phyloP scores from a whole-genome alignment of 495 filamentous ascomycete genomes.

The Trichoderma orchidacearum region DNA sequence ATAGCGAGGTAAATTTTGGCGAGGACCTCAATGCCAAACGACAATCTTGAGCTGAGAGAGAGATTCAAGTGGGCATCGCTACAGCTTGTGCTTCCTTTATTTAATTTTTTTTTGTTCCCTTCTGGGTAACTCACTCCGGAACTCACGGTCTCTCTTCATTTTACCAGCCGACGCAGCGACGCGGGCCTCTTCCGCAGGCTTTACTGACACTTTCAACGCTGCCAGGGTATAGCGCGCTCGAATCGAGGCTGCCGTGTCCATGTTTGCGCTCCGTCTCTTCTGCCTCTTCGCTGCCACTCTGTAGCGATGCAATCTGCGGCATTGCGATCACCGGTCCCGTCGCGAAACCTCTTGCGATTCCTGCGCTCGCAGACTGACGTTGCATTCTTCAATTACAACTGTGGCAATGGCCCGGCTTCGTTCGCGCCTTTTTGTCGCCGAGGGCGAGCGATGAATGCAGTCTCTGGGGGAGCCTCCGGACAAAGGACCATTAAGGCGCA shows the following conservation, averaged over 20 bases:
- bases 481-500: background rate
- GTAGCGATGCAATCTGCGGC: background rate
- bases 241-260: too few species aligned
- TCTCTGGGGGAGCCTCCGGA: background rate
- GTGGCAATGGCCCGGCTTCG: slow-evolving; percentile 15
- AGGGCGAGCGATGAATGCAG: background rate
- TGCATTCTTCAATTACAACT: slow-evolving; percentile 28
- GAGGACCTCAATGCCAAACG: background rate
- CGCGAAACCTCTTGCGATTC: slow-evolving; percentile 44
- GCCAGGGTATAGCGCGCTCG: too few species aligned
- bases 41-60: background rate
- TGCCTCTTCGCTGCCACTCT: background rate
- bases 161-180: too few species aligned
- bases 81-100: too few species aligned
- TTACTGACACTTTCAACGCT: too few species aligned
- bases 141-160: too few species aligned
- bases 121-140: too few species aligned
- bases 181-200: too few species aligned
- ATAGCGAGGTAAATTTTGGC: background rate
- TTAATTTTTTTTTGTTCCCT: too few species aligned
- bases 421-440: too few species aligned
- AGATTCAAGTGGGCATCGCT: background rate
- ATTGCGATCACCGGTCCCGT: slow-evolving; percentile 30
- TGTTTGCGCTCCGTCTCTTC: background rate
- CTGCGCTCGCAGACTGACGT: slow-evolving; percentile 46